Percentiles rank a stretch among this genome's conserved stretches.
Conservation (phyloP, 805 yeast genomes). For the Candida lessepsii region DNA sequence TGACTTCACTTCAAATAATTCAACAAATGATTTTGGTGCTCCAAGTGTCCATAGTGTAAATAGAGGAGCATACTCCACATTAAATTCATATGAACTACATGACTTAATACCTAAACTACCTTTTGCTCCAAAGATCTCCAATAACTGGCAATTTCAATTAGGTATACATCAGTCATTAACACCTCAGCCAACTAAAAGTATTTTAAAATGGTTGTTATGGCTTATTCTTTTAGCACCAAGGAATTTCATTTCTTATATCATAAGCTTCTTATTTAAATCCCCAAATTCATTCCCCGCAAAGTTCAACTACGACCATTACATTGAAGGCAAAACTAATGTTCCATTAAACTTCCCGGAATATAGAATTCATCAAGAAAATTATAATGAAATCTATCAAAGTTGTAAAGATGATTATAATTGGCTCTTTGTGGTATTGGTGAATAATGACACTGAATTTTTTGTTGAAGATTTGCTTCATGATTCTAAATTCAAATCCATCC, state of each 20-base stretch:
- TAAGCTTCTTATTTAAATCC: slow-evolving; percentile 4
- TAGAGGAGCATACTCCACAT: background rate
- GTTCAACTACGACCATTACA: slow-evolving; percentile 26
- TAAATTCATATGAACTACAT: slow-evolving; percentile 10
- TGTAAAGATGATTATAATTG: slow-evolving; percentile 31
- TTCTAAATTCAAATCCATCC: slow-evolving; percentile 29
- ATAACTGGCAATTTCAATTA: slow-evolving; percentile 43
- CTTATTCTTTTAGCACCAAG: slow-evolving; percentile 1
- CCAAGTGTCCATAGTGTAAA: background rate
- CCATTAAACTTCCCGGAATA: slow-evolving; percentile 19
- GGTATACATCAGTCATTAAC: slow-evolving; percentile 32
- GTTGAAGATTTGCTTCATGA: slow-evolving; percentile 23
- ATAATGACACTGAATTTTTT: slow-evolving; percentile 25
- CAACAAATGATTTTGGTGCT: background rate
- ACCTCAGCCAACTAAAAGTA: background rate
- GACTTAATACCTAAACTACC: slow-evolving; percentile 37
- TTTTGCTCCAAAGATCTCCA: slow-evolving; percentile 38
- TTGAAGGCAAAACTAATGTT: slow-evolving; percentile 12
- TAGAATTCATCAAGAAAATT: slow-evolving; percentile 1
- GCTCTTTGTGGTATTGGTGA: slow-evolving; percentile 32
- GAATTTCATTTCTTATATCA: background rate
- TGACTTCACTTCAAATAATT: background rate
- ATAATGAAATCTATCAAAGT: slow-evolving; percentile 28
- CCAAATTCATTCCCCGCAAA: slow-evolving; percentile 20
- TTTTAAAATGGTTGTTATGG: slow-evolving; percentile 1